These are phyloP conservation scores for Hypoxylon sp. DNA, from an alignment of 2,329 filamentous ascomycete species.

Conservation along the genomic window DNA sequence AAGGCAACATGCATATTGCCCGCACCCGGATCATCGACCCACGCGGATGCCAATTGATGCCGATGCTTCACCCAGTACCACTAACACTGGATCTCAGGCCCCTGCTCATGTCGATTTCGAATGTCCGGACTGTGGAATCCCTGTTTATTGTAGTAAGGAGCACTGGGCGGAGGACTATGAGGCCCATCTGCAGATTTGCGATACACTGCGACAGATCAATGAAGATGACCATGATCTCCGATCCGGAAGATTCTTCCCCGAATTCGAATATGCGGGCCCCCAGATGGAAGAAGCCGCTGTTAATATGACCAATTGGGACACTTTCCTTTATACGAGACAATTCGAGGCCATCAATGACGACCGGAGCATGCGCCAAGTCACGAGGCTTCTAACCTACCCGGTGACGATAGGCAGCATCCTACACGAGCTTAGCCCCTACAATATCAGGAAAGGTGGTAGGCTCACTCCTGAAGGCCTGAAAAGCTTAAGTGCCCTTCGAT, in stretches of 20 bases:
- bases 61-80: constrained; percentile 73
- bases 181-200: constrained; percentile 90
- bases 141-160: constrained; percentile 92
- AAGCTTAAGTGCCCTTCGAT: constrained; percentile 92
- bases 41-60: constrained; percentile 77
- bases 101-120: constrained; percentile 92
- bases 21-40: constrained; percentile 87
- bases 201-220: constrained; percentile 91
- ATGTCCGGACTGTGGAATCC: constrained; percentile 95
- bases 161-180: constrained; percentile 99
- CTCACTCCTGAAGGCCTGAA: constrained; percentile 91
- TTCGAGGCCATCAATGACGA: constrained; percentile 94
- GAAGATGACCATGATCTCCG: constrained; percentile 97
- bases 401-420: constrained; percentile 91
- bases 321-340: constrained; percentile 91
- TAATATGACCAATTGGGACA: constrained; percentile 99
- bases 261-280: constrained; percentile 90
- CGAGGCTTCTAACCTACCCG: constrained; percentile 92
- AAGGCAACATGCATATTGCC: constrained; percentile 92
- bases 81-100: constrained; percentile 68
- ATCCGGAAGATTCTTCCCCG: constrained; percentile 91
- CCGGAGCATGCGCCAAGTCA: constrained; percentile 91
- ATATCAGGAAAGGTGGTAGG: constrained; percentile 79
- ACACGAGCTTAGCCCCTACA: constrained; percentile 95
- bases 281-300: constrained; percentile 94